These are phyloP conservation scores for Posidonia australis DNA, from an alignment of 106 monocot species.

Conservation along the genomic window DNA sequence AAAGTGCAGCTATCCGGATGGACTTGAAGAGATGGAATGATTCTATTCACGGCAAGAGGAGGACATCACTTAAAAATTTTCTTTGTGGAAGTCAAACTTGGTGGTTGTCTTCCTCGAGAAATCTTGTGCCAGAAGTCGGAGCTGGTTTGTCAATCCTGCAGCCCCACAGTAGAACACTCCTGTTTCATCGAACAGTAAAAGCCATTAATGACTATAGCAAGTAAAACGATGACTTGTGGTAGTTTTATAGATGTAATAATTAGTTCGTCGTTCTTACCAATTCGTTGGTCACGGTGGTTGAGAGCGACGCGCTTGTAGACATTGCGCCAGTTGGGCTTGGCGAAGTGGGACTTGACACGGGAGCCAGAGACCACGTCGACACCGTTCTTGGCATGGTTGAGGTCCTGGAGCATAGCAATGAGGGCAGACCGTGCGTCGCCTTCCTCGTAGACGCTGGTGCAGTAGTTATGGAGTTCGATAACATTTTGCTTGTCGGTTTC, in stretches of 20 bases:
- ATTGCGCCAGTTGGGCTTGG: slow-evolving; percentile 48
- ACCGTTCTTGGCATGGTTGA: slow-evolving; percentile 53
- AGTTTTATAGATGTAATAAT: too few relatives aligned
- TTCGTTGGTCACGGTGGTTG: slow-evolving; percentile 37
- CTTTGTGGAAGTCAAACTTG: slow-evolving; percentile 42
- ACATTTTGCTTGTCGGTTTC: slow-evolving; percentile 58
- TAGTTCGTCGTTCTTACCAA: too few relatives aligned
- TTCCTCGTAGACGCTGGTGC: slow-evolving; percentile 97
- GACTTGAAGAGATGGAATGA: too few relatives aligned
- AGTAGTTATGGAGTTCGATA: slow-evolving; percentile 94
- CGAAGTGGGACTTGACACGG: slow-evolving; percentile 54
- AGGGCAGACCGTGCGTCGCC: slow-evolving; percentile 54
- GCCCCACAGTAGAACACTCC: slow-evolving; percentile 38
- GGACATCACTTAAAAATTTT: slow-evolving; percentile 17
- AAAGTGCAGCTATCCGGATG: too few relatives aligned
- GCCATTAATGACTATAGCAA: neutral
- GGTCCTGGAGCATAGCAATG: slow-evolving; percentile 52
- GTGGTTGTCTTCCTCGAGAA: slow-evolving; percentile 32
- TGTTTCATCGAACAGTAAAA: slow-evolving; percentile 1
- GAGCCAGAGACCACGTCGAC: slow-evolving; percentile 57
- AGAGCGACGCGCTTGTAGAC: slow-evolving; percentile 45
- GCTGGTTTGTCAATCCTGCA: slow-evolving; percentile 23
- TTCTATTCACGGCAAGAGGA: too few relatives aligned
- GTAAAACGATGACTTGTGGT: neutral
- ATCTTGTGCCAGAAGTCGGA: slow-evolving; percentile 18